Base-by-base conservation (phyloP, 2,329 filamentous ascomycete genomes). In the Diaporthe sp. region DNA sequence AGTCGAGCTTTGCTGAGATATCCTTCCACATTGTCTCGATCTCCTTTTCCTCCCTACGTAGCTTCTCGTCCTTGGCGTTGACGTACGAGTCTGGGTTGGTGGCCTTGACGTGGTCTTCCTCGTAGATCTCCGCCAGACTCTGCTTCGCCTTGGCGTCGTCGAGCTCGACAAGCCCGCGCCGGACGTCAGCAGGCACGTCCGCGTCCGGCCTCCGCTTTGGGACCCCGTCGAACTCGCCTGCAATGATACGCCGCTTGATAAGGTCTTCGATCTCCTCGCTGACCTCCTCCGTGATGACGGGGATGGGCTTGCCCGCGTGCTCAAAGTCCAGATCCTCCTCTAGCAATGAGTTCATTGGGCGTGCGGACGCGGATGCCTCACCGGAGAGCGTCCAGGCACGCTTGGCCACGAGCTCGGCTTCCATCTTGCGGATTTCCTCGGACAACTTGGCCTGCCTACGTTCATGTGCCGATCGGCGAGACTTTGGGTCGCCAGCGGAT, bases 281-380 rank as follows among this genome's bases (percentile, higher is more conserved):
- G 55, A 97, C 89, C 83, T 98, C 96, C 57, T 94, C 93, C 0
- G 97, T 98, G 82, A 98, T 95, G 76, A 98, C 94, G 1, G 96
- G 95, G 0, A 98, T 94, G 0, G 97, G 96, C 83, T 98, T 99
- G 81, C 97, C 97, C 31, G 95, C 92, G 80, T 97, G 92, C 85
- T 99, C 97, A 82, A 98, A 99, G 78, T 98, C 96, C 37, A 99
- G 90, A 80, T 98, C 95, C 85, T 98, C 92, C 82, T 98, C 96
- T 1, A 99, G 91, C 3, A 99, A 89, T 0, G 96, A 98, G 86
- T 99, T 98, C 72, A 95, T 83, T 0, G 97, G 97, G 49, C 97
- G 91, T 79, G 97, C 95, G 0, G 89, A 88, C 2, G 95, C 96
- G 67, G 92, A 90, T 6, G 96, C 96, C 88, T 99, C 97, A 81